A percentile compares a stretch with the other conserved stretches of the same genome.
These are phyloP conservation scores for Eucalyptus curtisii DNA, from an alignment of 345 rosid genomes.

Conservation along the genomic window DNA sequence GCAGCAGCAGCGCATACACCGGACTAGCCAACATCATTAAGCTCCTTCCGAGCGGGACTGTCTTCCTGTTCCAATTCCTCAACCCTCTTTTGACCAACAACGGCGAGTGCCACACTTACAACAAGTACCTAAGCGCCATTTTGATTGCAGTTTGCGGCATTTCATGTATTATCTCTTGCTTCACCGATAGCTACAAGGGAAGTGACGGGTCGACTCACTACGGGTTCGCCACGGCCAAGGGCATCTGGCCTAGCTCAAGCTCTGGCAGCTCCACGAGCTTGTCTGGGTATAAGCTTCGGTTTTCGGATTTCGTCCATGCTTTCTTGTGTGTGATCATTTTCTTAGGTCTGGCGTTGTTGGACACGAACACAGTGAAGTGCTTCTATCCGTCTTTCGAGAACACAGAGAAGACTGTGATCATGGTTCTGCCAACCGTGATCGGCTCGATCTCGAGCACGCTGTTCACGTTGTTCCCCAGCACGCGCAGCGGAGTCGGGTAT, in stretches of 20 bases:
- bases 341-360: constrained; percentile 40
- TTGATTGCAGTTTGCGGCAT: constrained; percentile 54
- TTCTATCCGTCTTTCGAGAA: constrained; percentile 57
- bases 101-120: constrained; percentile 38
- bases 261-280: constrained; percentile 16
- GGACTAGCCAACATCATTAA: constrained; percentile 59
- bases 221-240: constrained; percentile 43
- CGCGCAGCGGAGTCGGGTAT: constrained; percentile 74
- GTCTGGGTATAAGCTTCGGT: constrained; percentile 31
- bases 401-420: constrained; percentile 34
- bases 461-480: constrained; percentile 56
- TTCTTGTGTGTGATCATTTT: constrained; percentile 36
- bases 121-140: constrained; percentile 41
- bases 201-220: constrained; percentile 31
- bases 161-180: constrained; percentile 46
- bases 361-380: constrained; percentile 44
- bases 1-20: constrained; percentile 15
- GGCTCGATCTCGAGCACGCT: constrained; percentile 38
- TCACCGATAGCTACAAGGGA: constrained; percentile 65
- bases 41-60: constrained; percentile 85
- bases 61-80: constrained; percentile 66
- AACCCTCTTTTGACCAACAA: constrained; percentile 67
- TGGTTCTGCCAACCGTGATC: constrained; percentile 49
- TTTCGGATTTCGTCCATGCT: constrained; percentile 61
- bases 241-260: constrained; percentile 42